Evolutionary conservation across 2,329 filamentous ascomycete genomes (phyloP).

Genomic region (Hypoxylon sp.): DNA sequence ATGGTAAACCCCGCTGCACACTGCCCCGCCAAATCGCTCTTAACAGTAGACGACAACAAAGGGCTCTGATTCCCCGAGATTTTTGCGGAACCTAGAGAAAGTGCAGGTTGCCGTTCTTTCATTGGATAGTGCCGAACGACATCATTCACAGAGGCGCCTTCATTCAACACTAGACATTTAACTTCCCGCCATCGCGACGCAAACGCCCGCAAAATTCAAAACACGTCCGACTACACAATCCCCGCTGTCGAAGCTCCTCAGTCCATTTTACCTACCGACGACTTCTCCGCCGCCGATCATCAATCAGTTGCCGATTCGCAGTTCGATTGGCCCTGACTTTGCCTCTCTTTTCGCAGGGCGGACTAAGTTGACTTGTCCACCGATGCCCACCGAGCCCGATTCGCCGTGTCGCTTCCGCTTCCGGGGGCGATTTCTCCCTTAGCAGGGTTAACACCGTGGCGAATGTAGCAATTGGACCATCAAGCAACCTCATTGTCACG

Average conservation of each 20-base stretch:
- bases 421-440: conserved; percentile 60
- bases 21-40: conserved; percentile 29
- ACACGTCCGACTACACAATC: conserved; percentile 1
- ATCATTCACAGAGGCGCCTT: conserved; percentile 39
- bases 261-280: background rate
- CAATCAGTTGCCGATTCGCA: conserved; percentile 18
- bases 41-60: conserved; percentile 22
- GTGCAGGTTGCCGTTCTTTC: conserved; percentile 24
- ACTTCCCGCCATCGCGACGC: conserved; percentile 22
- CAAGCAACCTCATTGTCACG: conserved; percentile 50
- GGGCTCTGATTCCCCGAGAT: conserved; percentile 42
- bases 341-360: conserved; percentile 48
- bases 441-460: conserved; percentile 58
- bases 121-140: conserved; percentile 42
- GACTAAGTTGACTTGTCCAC: conserved; percentile 48
- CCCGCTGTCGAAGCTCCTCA: conserved; percentile 4
- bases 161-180: conserved; percentile 26
- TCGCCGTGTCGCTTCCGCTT: conserved; percentile 59
- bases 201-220: conserved; percentile 6
- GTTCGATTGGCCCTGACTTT: conserved; percentile 31
- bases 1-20: conserved; percentile 24
- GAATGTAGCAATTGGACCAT: conserved; percentile 63
- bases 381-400: conserved; percentile 63
- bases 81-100: conserved; percentile 42
- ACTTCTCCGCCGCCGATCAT: background rate